Base-by-base conservation (phyloP, 805 yeast genomes). In the Maudiozyma pseudohumilis region DNA sequence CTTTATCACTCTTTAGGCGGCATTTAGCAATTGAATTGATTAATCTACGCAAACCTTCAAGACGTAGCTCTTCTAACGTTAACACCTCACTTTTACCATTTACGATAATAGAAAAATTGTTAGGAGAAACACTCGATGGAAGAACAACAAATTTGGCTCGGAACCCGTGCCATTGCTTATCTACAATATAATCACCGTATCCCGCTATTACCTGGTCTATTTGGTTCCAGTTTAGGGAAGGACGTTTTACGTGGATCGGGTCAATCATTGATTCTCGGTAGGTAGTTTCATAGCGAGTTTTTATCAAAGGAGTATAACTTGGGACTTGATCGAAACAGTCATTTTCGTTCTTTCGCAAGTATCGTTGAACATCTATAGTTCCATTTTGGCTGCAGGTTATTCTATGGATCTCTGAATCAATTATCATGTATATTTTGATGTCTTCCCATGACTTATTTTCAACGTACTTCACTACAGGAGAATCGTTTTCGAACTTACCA, bases 181-280 rank as follows among this genome's bases (percentile, higher is more conserved):
- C 75, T 6, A 55, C 45, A 39, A 75, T 62, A 1, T 75, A 73
- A 46, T 86, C 95, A 21, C 80, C 87, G 54, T 80, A 83, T 3
- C 98, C 98, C 0, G 96, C 95, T n/a, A 88, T 58, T 18, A 74
- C 73, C 52, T 86, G 96, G 62, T 92, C 99, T 47, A 88, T 68
- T 44, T 78, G 81, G 48, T 88, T 88, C 98, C 98, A 92, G 44
- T 88, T 87, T 43, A 75, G 72, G 11, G 66, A 63, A 31, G 70
- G 60, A 3, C 80, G 71, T 24, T 69, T 70, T 12, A 68, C 68
- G 30, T 70, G 69, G 15, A 73, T 61, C 2, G 77, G 74, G 41
- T 75, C 76, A 6, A 80, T 70, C 39, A 64, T 66, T 1, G 86
- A 69, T 3, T 70, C 64, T 18, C 74, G 63, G 51, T 80, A 88